Conservation (phyloP, 2,329 filamentous ascomycete genomes). For the Fonsecaea multimorphosa region DNA sequence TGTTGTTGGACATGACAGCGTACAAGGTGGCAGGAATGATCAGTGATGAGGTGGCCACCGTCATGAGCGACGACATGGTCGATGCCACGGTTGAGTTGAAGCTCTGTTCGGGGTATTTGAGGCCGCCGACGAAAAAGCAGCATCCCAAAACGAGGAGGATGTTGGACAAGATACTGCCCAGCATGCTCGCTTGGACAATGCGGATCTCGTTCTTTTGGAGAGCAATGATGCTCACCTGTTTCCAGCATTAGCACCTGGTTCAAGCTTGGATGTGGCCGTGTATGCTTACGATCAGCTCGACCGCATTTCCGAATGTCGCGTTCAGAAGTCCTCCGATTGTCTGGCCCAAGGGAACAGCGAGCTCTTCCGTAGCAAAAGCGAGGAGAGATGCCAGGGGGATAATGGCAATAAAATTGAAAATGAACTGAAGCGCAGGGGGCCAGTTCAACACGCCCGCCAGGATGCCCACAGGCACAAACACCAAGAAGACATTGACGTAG, state of each 20-base stretch:
- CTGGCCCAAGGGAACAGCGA: slow-evolving; percentile 66
- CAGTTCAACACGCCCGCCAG: slow-evolving; percentile 65
- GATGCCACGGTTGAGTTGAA: slow-evolving; percentile 59
- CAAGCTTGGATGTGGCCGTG: slow-evolving; percentile 74
- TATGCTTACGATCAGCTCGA: slow-evolving; percentile 71
- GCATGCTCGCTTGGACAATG: slow-evolving; percentile 97
- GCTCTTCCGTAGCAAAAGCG: slow-evolving; percentile 69
- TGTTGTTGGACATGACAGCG: slow-evolving; percentile 61
- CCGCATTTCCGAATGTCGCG: slow-evolving; percentile 70
- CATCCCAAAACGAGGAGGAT: slow-evolving; percentile 84
- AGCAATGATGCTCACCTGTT: slow-evolving; percentile 87
- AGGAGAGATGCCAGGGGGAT: slow-evolving; percentile 66
- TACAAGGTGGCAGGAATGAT: slow-evolving; percentile 80
- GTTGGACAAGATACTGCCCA: slow-evolving; percentile 94
- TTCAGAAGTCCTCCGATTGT: slow-evolving; percentile 68
- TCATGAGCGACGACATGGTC: slow-evolving; percentile 71
- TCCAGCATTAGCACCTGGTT: slow-evolving; percentile 71
- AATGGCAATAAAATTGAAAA: slow-evolving; percentile 69
- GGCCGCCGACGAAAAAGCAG: slow-evolving; percentile 77
- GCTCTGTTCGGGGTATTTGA: slow-evolving; percentile 71
- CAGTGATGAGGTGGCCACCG: slow-evolving; percentile 75
- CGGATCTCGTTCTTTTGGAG: slow-evolving; percentile 84
- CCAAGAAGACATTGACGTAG: slow-evolving; percentile 65
- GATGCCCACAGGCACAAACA: slow-evolving; percentile 70
- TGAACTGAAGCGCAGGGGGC: slow-evolving; percentile 64